These are phyloP conservation scores for Suillus lakei DNA, from an alignment of 768 basidiomycete genomes.

Conservation along the genomic window DNA sequence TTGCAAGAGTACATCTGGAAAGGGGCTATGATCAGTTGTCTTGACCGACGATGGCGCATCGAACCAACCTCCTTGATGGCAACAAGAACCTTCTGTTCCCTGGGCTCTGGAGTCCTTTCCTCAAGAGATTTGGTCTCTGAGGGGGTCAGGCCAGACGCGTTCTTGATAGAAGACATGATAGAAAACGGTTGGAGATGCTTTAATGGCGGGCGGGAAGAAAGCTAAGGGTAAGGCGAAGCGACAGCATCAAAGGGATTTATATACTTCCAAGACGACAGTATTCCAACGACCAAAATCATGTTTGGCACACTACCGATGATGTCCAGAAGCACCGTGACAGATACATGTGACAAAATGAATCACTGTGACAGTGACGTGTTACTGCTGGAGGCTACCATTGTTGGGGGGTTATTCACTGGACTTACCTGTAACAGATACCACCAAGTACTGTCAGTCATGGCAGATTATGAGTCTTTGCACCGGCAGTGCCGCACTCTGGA, in stretches of 20 bases:
- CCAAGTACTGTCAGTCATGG: slow-evolving; percentile 47
- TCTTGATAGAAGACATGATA: slow-evolving; percentile 18
- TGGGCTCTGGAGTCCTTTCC: slow-evolving; percentile 39
- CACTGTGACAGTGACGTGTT: neutral
- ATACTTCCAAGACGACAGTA: neutral
- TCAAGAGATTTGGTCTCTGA: slow-evolving; percentile 42
- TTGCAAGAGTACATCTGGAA: slow-evolving; percentile 44
- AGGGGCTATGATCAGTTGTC: slow-evolving; percentile 2
- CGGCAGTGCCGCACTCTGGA: slow-evolving; percentile 93
- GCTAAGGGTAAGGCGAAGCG: neutral
- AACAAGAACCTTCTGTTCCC: slow-evolving; percentile 43
- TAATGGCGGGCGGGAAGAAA: neutral
- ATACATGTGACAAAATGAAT: neutral
- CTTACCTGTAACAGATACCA: neutral
- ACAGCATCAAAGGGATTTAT: neutral
- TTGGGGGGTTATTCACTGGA: no score
- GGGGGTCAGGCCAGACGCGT: slow-evolving; percentile 46
- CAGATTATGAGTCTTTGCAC: slow-evolving; percentile 87
- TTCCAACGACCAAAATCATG: neutral
- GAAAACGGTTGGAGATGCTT: neutral
- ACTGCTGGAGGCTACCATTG: neutral
- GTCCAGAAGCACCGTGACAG: neutral
- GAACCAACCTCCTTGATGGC: slow-evolving; percentile 45
- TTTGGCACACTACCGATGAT: no score
- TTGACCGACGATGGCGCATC: slow-evolving; percentile 7